Conservation (phyloP, 371 early-diverging fungal species). For the Rhizopus stolonifer region DNA sequence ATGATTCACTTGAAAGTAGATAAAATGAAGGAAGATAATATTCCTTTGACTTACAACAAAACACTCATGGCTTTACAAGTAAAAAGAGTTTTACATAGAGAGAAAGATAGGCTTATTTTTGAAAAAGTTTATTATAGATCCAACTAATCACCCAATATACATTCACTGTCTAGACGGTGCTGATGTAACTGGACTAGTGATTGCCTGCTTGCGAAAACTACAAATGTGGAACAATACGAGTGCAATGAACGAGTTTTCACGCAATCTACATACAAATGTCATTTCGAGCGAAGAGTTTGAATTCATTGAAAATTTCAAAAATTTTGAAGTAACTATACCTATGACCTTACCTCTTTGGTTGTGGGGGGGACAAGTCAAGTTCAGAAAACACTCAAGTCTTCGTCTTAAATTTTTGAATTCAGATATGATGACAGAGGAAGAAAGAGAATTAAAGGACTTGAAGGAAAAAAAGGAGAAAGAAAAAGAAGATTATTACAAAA, state of each 20-base stretch:
- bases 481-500: slow-evolving; percentile 43
- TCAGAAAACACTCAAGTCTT: slow-evolving; percentile 62
- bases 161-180: slow-evolving; percentile 92
- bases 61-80: slow-evolving; percentile 76
- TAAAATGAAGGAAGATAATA: slow-evolving; percentile 83
- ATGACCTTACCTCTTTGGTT: slow-evolving; percentile 75
- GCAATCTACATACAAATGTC: slow-evolving; percentile 75
- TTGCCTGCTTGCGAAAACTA: slow-evolving; percentile 85
- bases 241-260: slow-evolving; percentile 73
- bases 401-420: slow-evolving; percentile 56
- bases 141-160: slow-evolving; percentile 75
- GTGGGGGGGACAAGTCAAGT: slow-evolving; percentile 68
- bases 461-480: slow-evolving; percentile 44
- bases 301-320: slow-evolving; percentile 83
- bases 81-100: slow-evolving; percentile 2
- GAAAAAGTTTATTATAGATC: slow-evolving; percentile 72
- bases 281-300: slow-evolving; percentile 85
- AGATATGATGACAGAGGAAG: slow-evolving; percentile 54
- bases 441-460: slow-evolving; percentile 38
- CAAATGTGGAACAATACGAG: slow-evolving; percentile 85
- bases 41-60: slow-evolving; percentile 79
- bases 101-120: too few species aligned
- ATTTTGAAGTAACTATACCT: slow-evolving; percentile 71
- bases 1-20: slow-evolving; percentile 75
- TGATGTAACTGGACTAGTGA: slow-evolving; percentile 81